A percentile compares a stretch with the other conserved stretches of the same genome.
Conservation (phyloP, 1,284 basidiomycete genomes). For the Chondrostereum purpureum region DNA sequence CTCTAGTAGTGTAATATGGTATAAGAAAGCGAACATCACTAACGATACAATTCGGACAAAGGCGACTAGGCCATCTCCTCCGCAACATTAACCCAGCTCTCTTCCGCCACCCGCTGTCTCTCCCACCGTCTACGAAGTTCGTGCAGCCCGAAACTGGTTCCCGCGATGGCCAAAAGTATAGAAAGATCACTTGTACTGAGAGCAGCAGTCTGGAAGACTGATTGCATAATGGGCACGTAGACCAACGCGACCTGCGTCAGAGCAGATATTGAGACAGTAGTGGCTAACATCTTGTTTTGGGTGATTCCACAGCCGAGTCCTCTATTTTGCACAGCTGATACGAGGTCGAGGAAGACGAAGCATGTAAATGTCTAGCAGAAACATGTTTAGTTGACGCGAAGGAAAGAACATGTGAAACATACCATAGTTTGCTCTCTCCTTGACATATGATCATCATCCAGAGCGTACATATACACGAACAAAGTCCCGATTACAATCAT, state of each 20-base stretch:
- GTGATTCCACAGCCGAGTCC: constrained; percentile 75
- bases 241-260: constrained; percentile 80
- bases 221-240: constrained; percentile 88
- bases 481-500: constrained; percentile 88
- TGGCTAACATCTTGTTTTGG: constrained; percentile 85
- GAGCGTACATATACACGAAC: constrained; percentile 80
- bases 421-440: constrained; percentile 93
- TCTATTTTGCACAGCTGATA: constrained; percentile 91
- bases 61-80: constrained; percentile 5
- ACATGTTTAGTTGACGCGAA: constrained; percentile 6
- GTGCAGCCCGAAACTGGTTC: constrained; percentile 66
- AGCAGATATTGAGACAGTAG: constrained; percentile 82
- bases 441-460: constrained; percentile 77
- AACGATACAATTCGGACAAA: neutral
- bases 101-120: constrained; percentile 12
- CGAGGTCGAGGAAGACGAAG: constrained; percentile 95
- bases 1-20: too few species aligned
- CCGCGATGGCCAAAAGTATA: constrained; percentile 69
- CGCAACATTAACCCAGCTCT: constrained; percentile 8
- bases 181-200: constrained; percentile 65
- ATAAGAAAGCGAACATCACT: too few species aligned
- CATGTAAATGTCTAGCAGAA: constrained; percentile 81
- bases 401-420: constrained; percentile 19
- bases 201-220: constrained; percentile 89
- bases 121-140: constrained; percentile 81